A percentile compares a stretch with the other conserved stretches of the same genome.
Evolutionary conservation across 2,329 filamentous ascomycete species (phyloP).

Genomic region (Gnomoniopsis sp.): DNA sequence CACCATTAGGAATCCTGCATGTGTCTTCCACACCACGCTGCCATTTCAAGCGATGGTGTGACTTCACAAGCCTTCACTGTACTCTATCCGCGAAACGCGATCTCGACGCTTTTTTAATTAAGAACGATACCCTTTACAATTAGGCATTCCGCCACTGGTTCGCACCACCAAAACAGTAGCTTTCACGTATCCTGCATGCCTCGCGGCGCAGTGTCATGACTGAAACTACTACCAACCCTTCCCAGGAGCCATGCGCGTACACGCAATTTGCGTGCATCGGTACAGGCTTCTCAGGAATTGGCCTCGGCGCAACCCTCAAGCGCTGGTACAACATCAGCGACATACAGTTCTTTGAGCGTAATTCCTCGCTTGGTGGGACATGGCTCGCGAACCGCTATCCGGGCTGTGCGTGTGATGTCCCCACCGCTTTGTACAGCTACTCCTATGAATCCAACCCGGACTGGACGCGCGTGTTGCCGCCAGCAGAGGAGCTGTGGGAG

Average conservation of each 20-base stretch:
- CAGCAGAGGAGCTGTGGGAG: slow-evolving; percentile 50
- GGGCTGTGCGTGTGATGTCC: slow-evolving; percentile 55
- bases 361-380: slow-evolving; percentile 57
- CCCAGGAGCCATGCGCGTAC: slow-evolving; percentile 16
- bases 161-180: too few species aligned
- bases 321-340: slow-evolving; percentile 55
- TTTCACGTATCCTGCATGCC: too few species aligned
- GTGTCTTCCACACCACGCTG: too few species aligned
- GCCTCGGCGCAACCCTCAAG: slow-evolving; percentile 56
- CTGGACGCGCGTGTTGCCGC: slow-evolving; percentile 57
- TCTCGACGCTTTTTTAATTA: too few species aligned
- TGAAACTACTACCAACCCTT: neutral
- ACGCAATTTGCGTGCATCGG: slow-evolving; percentile 49
- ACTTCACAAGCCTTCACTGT: too few species aligned
- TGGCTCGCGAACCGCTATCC: slow-evolving; percentile 64
- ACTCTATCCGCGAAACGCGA: too few species aligned
- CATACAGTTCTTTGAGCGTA: slow-evolving; percentile 58
- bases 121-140: too few species aligned
- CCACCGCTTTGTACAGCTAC: slow-evolving; percentile 58
- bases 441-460: slow-evolving; percentile 58
- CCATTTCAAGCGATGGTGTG: too few species aligned
- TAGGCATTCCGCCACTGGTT: too few species aligned
- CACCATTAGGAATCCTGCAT: too few species aligned
- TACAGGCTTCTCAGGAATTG: slow-evolving; percentile 60
- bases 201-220: neutral